A percentile compares a stretch with the other conserved stretches of the same genome.
phyloP scores from a whole-genome alignment of 2,329 filamentous ascomycete species.

The Aureobasidium namibiae region DNA sequence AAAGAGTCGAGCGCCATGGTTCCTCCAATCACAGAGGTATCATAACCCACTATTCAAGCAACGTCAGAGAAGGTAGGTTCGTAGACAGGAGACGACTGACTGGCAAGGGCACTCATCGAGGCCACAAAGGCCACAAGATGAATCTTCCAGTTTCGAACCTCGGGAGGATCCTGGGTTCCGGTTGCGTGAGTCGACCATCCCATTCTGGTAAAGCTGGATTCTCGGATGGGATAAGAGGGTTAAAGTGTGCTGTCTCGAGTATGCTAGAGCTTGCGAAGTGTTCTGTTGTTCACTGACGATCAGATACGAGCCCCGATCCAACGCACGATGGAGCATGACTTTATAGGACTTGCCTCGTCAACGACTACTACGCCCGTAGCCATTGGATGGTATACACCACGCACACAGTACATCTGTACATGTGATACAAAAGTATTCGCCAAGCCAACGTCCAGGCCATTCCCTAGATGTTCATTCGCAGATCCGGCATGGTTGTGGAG shows the following conservation, averaged over 20 bases:
- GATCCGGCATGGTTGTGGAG: background rate
- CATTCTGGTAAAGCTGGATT: background rate
- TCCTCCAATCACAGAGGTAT: constrained; percentile 31
- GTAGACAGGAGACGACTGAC: background rate
- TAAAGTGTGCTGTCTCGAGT: background rate
- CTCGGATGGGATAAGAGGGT: background rate
- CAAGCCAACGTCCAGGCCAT: background rate
- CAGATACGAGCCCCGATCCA: background rate
- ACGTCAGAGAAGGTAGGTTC: constrained; percentile 14
- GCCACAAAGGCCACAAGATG: constrained; percentile 54
- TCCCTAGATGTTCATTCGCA: background rate
- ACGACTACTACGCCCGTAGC: background rate
- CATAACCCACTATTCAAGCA: constrained; percentile 17
- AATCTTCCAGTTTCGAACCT: constrained; percentile 62
- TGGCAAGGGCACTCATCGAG: constrained; percentile 32
- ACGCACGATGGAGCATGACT: background rate
- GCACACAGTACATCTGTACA: background rate
- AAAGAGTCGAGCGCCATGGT: constrained; percentile 34
- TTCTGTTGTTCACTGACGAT: background rate
- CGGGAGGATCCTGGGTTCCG: constrained; percentile 43
- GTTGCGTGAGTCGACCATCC: background rate
- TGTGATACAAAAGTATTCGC: background rate
- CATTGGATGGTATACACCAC: background rate
- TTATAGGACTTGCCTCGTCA: background rate
- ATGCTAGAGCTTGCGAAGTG: background rate